Conservation (phyloP, 139 green algal genomes). For the Micractinium conductrix region DNA sequence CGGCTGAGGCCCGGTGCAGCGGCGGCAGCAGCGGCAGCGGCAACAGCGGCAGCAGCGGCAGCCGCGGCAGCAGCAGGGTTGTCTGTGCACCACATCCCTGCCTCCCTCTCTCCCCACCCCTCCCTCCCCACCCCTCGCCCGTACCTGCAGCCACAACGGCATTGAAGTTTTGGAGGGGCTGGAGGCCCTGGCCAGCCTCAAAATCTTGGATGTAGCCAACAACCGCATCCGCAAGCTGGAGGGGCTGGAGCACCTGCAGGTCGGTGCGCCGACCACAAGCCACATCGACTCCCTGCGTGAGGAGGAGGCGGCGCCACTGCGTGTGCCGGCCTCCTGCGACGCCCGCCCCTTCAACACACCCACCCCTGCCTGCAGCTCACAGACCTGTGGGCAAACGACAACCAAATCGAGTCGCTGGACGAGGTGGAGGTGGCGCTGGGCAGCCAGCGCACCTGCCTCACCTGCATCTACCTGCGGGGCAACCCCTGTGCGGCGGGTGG, state of each 20-base stretch:
- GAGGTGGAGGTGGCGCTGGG: constrained; percentile 61
- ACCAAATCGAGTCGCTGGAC: constrained; percentile 70
- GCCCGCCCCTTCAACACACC: not conserved
- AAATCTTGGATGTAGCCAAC: constrained; percentile 87
- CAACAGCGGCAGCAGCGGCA: not conserved
- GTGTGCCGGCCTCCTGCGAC: not conserved
- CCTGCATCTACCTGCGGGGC: constrained; percentile 84
- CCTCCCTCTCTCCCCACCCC: not conserved
- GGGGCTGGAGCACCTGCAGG: constrained; percentile 47
- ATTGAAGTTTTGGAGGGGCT: constrained; percentile 78
- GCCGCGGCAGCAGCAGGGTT: too few species aligned
- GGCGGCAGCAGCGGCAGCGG: too few species aligned
- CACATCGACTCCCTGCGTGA: not conserved
- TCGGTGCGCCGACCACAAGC: not conserved
- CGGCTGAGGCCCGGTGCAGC: not conserved
- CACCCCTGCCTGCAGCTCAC: constrained; percentile 38
- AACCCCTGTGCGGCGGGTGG: constrained; percentile 68
- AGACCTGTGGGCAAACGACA: constrained; percentile 98
- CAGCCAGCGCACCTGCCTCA: constrained; percentile 55
- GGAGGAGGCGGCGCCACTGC: not conserved
- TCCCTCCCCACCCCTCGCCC: not conserved
- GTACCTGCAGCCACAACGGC: constrained; percentile 78
- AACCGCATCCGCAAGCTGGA: constrained; percentile 69
- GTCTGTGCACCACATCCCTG: not conserved
- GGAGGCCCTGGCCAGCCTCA: constrained; percentile 59